These are phyloP conservation scores for Epichloe sylvatica DNA, from an alignment of 2,329 filamentous ascomycete genomes.

Conservation along the genomic window DNA sequence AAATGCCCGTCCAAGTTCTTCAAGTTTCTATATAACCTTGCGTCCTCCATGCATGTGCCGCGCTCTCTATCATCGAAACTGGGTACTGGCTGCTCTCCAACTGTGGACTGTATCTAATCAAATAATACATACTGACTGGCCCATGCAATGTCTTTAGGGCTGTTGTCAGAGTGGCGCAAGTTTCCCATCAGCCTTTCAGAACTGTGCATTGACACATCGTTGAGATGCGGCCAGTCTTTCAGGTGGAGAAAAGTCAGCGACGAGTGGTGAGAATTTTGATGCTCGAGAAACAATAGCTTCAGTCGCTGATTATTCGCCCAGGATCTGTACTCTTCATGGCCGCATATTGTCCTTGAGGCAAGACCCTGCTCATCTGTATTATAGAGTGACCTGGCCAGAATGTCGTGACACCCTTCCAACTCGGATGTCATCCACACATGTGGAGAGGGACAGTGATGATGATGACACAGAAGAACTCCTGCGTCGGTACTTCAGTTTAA, in stretches of 20 bases:
- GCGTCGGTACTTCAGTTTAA: conserved; percentile 75
- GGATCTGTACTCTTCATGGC: conserved; percentile 72
- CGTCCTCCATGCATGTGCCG: too few relatives aligned
- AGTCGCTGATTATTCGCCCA: conserved; percentile 15
- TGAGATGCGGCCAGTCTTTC: conserved; percentile 93
- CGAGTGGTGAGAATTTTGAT: conserved; percentile 51
- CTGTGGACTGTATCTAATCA: too few relatives aligned
- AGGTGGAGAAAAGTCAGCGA: conserved; percentile 79
- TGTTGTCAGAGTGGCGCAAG: conserved; percentile 70
- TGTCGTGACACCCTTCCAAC: conserved; percentile 6
- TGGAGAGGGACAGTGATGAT: conserved; percentile 14
- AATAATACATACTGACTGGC: not conserved
- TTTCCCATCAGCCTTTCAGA: conserved; percentile 71
- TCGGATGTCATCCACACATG: conserved; percentile 2
- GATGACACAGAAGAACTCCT: conserved; percentile 66
- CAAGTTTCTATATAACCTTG: too few relatives aligned
- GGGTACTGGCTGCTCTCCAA: too few relatives aligned
- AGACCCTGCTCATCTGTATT: conserved; percentile 65
- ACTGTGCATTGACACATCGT: conserved; percentile 83
- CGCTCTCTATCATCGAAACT: too few relatives aligned
- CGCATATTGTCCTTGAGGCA: conserved; percentile 77
- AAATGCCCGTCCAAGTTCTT: not conserved
- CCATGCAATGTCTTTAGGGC: conserved; percentile 25
- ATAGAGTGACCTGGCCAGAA: conserved; percentile 52
- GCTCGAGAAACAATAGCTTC: not conserved